Conservation (phyloP, 2,329 filamentous ascomycete genomes). For the Dothideomycetes sp. region DNA sequence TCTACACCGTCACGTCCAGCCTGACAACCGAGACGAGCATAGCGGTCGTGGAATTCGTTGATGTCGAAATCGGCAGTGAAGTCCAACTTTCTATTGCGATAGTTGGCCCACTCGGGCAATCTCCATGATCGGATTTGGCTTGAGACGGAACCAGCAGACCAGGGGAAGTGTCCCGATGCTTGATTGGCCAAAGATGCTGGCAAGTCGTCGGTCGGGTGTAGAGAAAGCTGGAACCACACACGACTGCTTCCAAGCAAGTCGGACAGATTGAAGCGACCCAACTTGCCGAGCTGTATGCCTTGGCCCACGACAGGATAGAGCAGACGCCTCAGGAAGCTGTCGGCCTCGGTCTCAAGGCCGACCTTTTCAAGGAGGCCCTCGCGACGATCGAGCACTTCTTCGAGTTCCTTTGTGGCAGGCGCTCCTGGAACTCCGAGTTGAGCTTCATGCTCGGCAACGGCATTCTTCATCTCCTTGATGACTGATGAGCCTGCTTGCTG, state of each 20-base stretch:
- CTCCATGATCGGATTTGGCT: conserved; percentile 89
- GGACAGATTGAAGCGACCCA: conserved; percentile 69
- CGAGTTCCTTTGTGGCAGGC: conserved; percentile 59
- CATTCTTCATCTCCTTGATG: conserved; percentile 75
- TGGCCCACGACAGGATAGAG: conserved; percentile 69
- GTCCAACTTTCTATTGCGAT: conserved; percentile 80
- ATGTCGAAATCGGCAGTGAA: conserved; percentile 95
- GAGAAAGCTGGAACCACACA: conserved; percentile 86
- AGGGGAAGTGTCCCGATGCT: conserved; percentile 65
- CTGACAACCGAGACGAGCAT: conserved; percentile 72
- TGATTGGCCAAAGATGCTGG: conserved; percentile 66
- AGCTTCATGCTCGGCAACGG: conserved; percentile 64
- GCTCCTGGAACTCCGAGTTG: conserved; percentile 69
- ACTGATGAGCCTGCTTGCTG: conserved; percentile 68
- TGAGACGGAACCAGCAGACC: conserved; percentile 89
- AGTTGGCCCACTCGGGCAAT: conserved; percentile 91
- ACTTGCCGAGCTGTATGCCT: conserved; percentile 71
- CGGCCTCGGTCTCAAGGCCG: conserved; percentile 68
- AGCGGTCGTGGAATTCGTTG: conserved; percentile 82
- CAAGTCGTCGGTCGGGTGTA: conserved; percentile 84
- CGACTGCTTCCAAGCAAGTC: conserved; percentile 71
- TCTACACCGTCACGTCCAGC: conserved; percentile 90
- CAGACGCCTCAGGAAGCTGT: conserved; percentile 71
- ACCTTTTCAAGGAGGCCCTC: conserved; percentile 81
- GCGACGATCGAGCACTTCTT: conserved; percentile 70